Evolutionary conservation across 352 stramenopile species (phyloP).

Genomic region (Phytophthora sansomeana): DNA sequence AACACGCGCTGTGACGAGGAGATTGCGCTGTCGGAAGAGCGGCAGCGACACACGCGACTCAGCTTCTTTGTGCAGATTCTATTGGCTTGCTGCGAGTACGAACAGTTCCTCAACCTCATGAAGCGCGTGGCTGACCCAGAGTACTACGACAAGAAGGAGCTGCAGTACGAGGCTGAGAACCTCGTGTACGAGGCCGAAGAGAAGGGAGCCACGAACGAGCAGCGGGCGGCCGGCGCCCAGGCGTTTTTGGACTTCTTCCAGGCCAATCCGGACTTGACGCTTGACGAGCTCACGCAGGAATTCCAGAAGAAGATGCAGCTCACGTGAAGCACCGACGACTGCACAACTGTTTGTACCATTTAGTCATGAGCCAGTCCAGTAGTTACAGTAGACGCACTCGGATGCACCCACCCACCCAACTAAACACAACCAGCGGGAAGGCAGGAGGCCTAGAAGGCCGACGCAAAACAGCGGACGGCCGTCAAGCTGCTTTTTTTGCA

Average conservation of each 20-base stretch:
- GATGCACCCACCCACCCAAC: conserved; percentile 18
- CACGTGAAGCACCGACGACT: conserved; percentile 40
- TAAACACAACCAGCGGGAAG: conserved; percentile 28
- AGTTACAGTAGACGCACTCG: conserved; percentile 40
- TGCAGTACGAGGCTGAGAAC: conserved; percentile 70
- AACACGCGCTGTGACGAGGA: conserved; percentile 74
- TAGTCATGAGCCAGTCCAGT: conserved; percentile 38
- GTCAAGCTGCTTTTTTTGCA: conserved; percentile 12
- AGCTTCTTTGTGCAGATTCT: conserved; percentile 88
- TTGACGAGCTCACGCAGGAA: conserved; percentile 78
- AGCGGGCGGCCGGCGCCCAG: conserved; percentile 56
- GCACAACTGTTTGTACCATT: conserved; percentile 47
- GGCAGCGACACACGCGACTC: conserved; percentile 76
- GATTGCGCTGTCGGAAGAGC: conserved; percentile 69
- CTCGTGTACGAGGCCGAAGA: conserved; percentile 66
- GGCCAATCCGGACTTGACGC: conserved; percentile 68
- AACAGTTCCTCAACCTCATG: conserved; percentile 90
- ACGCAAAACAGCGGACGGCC: conserved; percentile 20
- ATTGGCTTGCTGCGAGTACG: conserved; percentile 80
- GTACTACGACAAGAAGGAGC: conserved; percentile 86
- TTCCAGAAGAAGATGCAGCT: conserved; percentile 79
- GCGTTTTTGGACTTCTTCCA: conserved; percentile 79
- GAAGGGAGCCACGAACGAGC: conserved; percentile 30
- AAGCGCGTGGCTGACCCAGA: conserved; percentile 76
- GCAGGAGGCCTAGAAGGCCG: conserved; percentile 29